phyloP scores from a whole-genome alignment of 208 protist species.

The Trypanosoma melophagium region DNA sequence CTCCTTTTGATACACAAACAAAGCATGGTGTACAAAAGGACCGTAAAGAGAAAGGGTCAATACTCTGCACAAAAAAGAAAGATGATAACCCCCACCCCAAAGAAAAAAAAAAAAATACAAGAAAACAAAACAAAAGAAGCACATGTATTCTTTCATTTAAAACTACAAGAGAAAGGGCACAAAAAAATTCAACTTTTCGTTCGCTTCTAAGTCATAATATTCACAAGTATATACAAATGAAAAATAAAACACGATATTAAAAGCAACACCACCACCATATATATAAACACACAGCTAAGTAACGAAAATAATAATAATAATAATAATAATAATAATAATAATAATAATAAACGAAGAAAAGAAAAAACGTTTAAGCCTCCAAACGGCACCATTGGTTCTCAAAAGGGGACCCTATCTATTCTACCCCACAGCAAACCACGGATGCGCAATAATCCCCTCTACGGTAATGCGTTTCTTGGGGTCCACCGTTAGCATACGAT shows the following conservation, averaged over 20 bases:
- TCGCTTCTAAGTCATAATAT: no score
- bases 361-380: neutral
- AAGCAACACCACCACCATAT: no score
- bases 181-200: no score
- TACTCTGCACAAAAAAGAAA: neutral
- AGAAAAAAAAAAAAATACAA: neutral
- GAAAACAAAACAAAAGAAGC: neutral
- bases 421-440: conserved; percentile 44
- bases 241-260: no score
- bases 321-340: neutral
- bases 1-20: no score
- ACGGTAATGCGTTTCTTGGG: conserved; percentile 43
- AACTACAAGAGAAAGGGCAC: no score
- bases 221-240: no score
- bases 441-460: conserved; percentile 38
- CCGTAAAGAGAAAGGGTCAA: neutral
- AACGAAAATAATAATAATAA: conserved; percentile 22
- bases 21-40: no score
- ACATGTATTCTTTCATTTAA: neutral
- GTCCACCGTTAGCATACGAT: conserved; percentile 42
- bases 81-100: neutral
- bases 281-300: conserved; percentile 12
- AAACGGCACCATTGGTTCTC: neutral
- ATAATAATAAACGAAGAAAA: neutral
- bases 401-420: neutral